Base-by-base conservation (phyloP, 495 filamentous ascomycete species). In the Thozetella sp. region DNA sequence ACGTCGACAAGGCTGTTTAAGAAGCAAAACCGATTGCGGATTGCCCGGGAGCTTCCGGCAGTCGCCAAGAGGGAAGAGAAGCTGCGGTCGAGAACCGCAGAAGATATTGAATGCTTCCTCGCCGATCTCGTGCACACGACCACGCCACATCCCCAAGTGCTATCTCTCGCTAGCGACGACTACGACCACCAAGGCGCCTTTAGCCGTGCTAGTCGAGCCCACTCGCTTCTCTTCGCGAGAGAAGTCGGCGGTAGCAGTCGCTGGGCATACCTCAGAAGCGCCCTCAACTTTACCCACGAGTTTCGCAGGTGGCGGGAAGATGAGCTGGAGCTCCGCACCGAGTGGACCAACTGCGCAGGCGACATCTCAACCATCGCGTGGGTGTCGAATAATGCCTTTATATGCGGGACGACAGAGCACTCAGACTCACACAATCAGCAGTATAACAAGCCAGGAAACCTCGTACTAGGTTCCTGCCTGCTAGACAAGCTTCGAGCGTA, bases 401-500 rank as follows among this genome's bases (percentile, higher is more conserved):
- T 85, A 24, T 83, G 80, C 54, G 93, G 93, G 1, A 89, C 91
- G 1, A 86, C 88, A 2, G 87, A 90, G 25, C 85, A 91, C 57
- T 86, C 85, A 1, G 92, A 97, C 66, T 70, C 82, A 0, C 82
- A 88, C 55, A 92, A 90, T 58, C 89, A 93, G 76, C 88, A 92
- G 55, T 97, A 97, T 72, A 97, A 97, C 64, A 83, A 88, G 51
- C 81, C 82, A 0, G 88, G 90, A 22, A 97, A 96, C 68, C 76
- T 97, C 3, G 60, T 93, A 2, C 66, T 94, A 17, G 93, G 93
- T 1, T 84, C 91, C n/a, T 69, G 85, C 2, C 65, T 64, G 2
- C 62, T 60, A 0, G 83, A 83, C 27, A 75, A 72, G 2, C 64
- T 97, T 15, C 71, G 74, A 48, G 90, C 93, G 46, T 78, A 92